Evolutionary conservation across 2,329 filamentous ascomycete species (phyloP).

Genomic region (Madurella mycetomatis): DNA sequence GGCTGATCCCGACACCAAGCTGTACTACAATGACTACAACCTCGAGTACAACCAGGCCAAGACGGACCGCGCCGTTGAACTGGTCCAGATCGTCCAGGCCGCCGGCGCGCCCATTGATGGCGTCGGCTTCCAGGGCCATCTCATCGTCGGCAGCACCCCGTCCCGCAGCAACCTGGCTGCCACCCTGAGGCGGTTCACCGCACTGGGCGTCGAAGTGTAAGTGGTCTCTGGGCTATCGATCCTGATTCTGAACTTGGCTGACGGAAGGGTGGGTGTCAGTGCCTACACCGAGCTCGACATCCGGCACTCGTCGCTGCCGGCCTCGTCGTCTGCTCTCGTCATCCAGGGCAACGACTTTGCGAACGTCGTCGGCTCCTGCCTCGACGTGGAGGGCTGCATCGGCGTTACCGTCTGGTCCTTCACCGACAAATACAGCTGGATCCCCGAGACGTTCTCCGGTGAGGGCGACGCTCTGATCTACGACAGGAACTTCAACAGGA

Average conservation of each 20-base stretch:
- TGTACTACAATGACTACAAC: slow-evolving; percentile 57
- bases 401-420: slow-evolving; percentile 43
- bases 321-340: slow-evolving; percentile 35
- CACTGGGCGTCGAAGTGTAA: slow-evolving; percentile 48
- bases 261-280: neutral
- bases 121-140: slow-evolving; percentile 58
- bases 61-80: slow-evolving; percentile 39
- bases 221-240: neutral
- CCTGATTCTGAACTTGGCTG: neutral
- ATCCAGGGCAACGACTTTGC: slow-evolving; percentile 47
- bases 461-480: slow-evolving; percentile 37
- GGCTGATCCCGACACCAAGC: slow-evolving; percentile 51
- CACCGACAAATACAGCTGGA: slow-evolving; percentile 40
- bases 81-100: slow-evolving; percentile 42
- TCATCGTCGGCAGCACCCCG: slow-evolving; percentile 52
- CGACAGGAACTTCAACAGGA: slow-evolving; percentile 34
- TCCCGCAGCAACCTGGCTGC: slow-evolving; percentile 40
- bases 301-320: slow-evolving; percentile 40
- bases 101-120: slow-evolving; percentile 57
- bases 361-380: slow-evolving; percentile 33
- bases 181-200: slow-evolving; percentile 47
- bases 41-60: slow-evolving; percentile 51
- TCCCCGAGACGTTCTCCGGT: slow-evolving; percentile 36
- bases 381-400: slow-evolving; percentile 35
- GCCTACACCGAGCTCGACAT: slow-evolving; percentile 61